Base-by-base conservation (phyloP, 2,329 filamentous ascomycete genomes). In the Botrytis hyacinthi region DNA sequence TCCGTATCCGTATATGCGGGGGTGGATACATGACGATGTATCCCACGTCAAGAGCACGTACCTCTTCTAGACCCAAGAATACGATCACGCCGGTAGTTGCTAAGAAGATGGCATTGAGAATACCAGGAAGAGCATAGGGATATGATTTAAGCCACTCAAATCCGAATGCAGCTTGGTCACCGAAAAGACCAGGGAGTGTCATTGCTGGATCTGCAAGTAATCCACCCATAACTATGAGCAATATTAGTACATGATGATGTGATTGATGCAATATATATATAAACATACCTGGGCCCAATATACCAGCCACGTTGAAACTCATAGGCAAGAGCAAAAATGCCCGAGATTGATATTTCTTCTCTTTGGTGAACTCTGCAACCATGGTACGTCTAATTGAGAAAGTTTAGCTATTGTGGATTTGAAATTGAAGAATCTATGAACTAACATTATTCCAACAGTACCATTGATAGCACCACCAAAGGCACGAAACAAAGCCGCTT, bases 401-500 rank as follows among this genome's bases (percentile, higher is more conserved):
- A 40, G 2, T 66, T 57, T 54, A 67, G 65, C 46, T 29, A n/a
- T 40, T 40, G 20, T 54, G 9, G 4, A 12, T 10, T 54, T 54
- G 16, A 35, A 29, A 7, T 20, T 42, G 26, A 40, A 72, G n/a
- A 37, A 18, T 35, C 8, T 40, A 65, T 10, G 90, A 92, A 74
- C 91, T 84, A 57, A 72, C 89, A 93, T 91, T 8, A 93, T 90
- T 0, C 91, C 91, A 12, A 92, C 87, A 78, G 93, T 93, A 3
- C 92, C 93, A 0, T 90, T 90, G 79, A 95, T 93, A 8, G 92
- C 82, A 3, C 93, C 93, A 0, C 91, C 91, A n/a, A 92, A 77
- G 76, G 90, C 92, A 32, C 93, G 87, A 77, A 91, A 91, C n/a
- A 92, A 63, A 12, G 94, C 85, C 89, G 95, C 95, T 82, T 95